Base-by-base conservation (phyloP, 2,329 filamentous ascomycete genomes). In the Claviceps humidiphila region DNA sequence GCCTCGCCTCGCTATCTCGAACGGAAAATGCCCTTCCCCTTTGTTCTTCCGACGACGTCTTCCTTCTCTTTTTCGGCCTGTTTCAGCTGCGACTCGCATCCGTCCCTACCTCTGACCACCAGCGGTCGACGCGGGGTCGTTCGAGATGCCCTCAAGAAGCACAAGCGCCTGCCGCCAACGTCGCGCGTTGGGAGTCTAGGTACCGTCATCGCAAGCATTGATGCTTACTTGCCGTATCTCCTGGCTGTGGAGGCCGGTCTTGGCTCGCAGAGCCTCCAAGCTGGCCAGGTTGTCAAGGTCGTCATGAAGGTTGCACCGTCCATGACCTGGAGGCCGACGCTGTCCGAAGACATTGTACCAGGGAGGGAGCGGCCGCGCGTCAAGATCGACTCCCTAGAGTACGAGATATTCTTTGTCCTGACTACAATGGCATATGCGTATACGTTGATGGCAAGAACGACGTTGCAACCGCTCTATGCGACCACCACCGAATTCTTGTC, bases 11-110 rank as follows among this genome's bases (percentile, higher is more conserved):
- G 5, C 30, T 38, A 17, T 22, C 30, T 17, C 45, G 2, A 34
- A 34, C 43, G 5, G 58, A 71, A 61, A 43, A 97, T 97, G 93
- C 90, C 91, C 37, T 97, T 87, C 64, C 85, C 87, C 13, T 96
- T 95, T 63, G 72, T 80, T 11, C 80, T 97, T 37, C 90, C 93
- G 2, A 97, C 91, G 1, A 96, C 91, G 5, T 95, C 89, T 38
- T 80, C 85, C 51, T 84, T 95, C 63, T 84, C 87, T 50, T 91
- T 95, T 64, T 85, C 87, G 22, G 75, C 84, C 40, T 85, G 76
- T 67, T 84, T 95, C 68, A 78, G 72, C 60, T 91, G 86, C 62
- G 80, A 83, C 57, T 89, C 88, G 2, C 91, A 97, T 68, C 91
- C 93, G 3, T 95, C 91, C 0, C 76, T 98, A 43, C 88, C 89